Conservation (phyloP, 2,329 filamentous ascomycete species). For the Trichoderma breve region DNA sequence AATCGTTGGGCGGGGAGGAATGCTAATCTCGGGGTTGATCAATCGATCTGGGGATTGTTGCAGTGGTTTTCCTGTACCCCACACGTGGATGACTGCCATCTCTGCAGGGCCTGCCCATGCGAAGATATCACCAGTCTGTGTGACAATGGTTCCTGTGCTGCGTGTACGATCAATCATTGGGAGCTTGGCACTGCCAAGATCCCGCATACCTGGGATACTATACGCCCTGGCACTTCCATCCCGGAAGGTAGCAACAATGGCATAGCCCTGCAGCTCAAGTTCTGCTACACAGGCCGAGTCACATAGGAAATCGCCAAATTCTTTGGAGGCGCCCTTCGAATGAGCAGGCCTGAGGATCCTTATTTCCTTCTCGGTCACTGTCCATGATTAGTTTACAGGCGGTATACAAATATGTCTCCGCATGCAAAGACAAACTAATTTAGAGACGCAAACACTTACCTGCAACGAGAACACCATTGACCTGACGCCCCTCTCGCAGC, state of each 20-base stretch:
- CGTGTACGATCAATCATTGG: constrained; percentile 71
- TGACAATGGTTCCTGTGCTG: constrained; percentile 68
- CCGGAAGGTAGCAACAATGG: constrained; percentile 79
- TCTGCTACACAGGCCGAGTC: constrained; percentile 76
- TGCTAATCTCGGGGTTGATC: constrained; percentile 70
- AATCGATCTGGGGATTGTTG: constrained; percentile 68
- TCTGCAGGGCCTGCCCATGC: constrained; percentile 89
- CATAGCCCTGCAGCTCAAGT: constrained; percentile 71
- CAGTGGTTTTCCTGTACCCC: constrained; percentile 69
- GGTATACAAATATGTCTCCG: neutral
- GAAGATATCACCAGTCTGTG: constrained; percentile 75
- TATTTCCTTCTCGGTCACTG: constrained; percentile 68
- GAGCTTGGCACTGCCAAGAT: constrained; percentile 69
- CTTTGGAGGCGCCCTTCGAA: constrained; percentile 86
- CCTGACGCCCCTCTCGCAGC: constrained; percentile 68
- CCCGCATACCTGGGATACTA: constrained; percentile 83
- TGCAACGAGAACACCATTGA: constrained; percentile 78
- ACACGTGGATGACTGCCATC: constrained; percentile 77
- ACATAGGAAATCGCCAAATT: constrained; percentile 80
- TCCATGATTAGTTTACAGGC: constrained; percentile 28
- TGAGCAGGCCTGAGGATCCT: constrained; percentile 83
- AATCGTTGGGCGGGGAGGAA: constrained; percentile 85
- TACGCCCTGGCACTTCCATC: constrained; percentile 78
- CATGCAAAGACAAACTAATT: neutral
- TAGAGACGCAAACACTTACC: constrained; percentile 46